phyloP scores from a whole-genome alignment of 1,284 basidiomycete genomes.

The Fomitopsis betulina region DNA sequence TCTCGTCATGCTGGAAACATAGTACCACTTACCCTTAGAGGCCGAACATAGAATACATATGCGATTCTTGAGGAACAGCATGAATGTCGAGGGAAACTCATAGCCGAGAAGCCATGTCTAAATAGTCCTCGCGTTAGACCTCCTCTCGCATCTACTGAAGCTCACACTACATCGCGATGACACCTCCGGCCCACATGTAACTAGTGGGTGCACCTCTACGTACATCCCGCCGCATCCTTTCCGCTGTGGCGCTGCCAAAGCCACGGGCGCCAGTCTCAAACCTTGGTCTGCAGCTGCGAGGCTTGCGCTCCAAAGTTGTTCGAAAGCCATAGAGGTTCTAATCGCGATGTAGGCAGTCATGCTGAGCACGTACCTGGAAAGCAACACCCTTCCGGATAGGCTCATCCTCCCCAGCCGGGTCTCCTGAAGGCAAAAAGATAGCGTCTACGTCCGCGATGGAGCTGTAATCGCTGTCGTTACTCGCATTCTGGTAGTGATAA shows the following conservation, averaged over 20 bases:
- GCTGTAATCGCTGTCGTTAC: constrained; percentile 65
- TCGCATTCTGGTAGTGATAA: constrained; percentile 41
- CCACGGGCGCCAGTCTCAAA: too few relatives aligned
- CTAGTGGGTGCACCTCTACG: not conserved
- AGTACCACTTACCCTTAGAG: constrained; percentile 67
- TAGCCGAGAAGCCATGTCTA: constrained; percentile 96
- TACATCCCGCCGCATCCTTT: not conserved
- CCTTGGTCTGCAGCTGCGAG: too few relatives aligned
- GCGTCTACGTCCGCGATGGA: constrained; percentile 66
- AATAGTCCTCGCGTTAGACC: not conserved
- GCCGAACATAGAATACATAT: constrained; percentile 83
- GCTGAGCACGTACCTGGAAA: constrained; percentile 64
- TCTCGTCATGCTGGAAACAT: not conserved
- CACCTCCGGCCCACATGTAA: not conserved
- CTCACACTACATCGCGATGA: constrained; percentile 5
- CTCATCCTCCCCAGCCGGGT: constrained; percentile 80
- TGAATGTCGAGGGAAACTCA: constrained; percentile 93
- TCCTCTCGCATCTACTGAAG: constrained; percentile 14
- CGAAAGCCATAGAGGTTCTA: not conserved
- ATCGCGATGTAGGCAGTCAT: not conserved
- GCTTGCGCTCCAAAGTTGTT: too few relatives aligned
- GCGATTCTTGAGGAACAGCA: constrained; percentile 76
- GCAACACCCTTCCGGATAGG: constrained; percentile 86
- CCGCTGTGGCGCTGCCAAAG: not conserved
- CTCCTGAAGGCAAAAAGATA: constrained; percentile 77